These are phyloP conservation scores for Sporothrix pseudoabietina DNA, from an alignment of 2,329 filamentous ascomycete species.

Conservation along the genomic window DNA sequence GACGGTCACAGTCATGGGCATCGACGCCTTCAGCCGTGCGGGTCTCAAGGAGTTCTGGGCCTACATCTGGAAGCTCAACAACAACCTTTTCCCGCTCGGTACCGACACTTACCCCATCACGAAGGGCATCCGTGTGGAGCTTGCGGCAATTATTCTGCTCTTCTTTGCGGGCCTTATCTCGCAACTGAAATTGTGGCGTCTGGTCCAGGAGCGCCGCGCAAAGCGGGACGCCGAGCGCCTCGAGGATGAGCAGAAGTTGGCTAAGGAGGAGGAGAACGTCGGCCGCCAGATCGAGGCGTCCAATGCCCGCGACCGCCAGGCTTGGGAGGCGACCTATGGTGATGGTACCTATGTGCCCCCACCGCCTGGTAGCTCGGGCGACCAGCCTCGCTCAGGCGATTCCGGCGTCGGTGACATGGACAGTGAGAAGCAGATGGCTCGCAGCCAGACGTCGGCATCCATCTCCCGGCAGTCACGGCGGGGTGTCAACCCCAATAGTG, in stretches of 20 bases:
- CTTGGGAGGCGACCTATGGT: slow-evolving; percentile 81
- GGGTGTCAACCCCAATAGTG: not conserved
- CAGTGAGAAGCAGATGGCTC: slow-evolving; percentile 49
- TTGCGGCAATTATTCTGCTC: slow-evolving; percentile 74
- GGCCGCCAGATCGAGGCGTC: slow-evolving; percentile 66
- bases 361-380: slow-evolving; percentile 37
- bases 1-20: slow-evolving; percentile 76
- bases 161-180: slow-evolving; percentile 76
- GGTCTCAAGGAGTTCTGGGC: slow-evolving; percentile 96
- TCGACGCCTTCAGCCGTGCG: slow-evolving; percentile 88
- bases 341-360: slow-evolving; percentile 46
- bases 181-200: slow-evolving; percentile 82
- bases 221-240: slow-evolving; percentile 54
- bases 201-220: slow-evolving; percentile 66
- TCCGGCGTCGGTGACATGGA: slow-evolving; percentile 56
- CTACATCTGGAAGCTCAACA: slow-evolving; percentile 84
- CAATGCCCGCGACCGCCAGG: slow-evolving; percentile 61
- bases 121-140: slow-evolving; percentile 81
- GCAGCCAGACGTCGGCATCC: slow-evolving; percentile 41
- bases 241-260: slow-evolving; percentile 56
- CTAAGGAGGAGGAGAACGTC: slow-evolving; percentile 68
- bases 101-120: slow-evolving; percentile 82
- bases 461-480: slow-evolving; percentile 42
- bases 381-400: slow-evolving; percentile 47
- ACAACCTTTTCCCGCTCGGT: slow-evolving; percentile 74